Evolutionary conservation across 345 rosid species (phyloP).

Genomic region (Diplotaxis tenuifolia): DNA sequence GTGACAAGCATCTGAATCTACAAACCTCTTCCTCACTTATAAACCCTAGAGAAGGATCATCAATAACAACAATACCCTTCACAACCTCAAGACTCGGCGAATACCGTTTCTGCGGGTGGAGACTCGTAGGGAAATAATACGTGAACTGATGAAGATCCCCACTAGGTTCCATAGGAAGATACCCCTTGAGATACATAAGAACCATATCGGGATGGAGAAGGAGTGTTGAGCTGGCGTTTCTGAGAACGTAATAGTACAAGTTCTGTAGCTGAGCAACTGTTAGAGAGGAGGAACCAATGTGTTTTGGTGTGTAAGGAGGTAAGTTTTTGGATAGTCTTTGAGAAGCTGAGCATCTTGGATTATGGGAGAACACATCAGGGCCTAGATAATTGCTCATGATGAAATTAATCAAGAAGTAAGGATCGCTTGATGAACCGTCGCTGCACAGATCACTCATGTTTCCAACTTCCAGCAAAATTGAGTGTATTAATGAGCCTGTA

Average conservation of each 20-base stretch:
- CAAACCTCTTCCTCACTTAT: conserved; percentile 39
- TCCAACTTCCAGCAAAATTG: not conserved
- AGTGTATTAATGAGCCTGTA: conserved; percentile 14
- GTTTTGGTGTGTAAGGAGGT: conserved; percentile 53
- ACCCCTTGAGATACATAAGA: conserved; percentile 48
- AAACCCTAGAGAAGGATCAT: conserved; percentile 42
- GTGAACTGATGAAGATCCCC: conserved; percentile 42
- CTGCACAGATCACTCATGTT: conserved; percentile 29
- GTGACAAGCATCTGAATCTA: conserved; percentile 48
- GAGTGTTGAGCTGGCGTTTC: conserved; percentile 44
- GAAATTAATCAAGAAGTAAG: conserved; percentile 54
- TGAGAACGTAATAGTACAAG: conserved; percentile 50
- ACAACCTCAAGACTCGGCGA: conserved; percentile 42
- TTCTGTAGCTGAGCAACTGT: conserved; percentile 47
- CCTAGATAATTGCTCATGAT: conserved; percentile 59
- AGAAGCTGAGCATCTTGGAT: conserved; percentile 55
- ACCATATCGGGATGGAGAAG: conserved; percentile 42
- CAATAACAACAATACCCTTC: conserved; percentile 56
- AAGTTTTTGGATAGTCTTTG: conserved; percentile 45
- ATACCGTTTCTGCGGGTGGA: conserved; percentile 53
- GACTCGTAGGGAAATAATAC: conserved; percentile 41
- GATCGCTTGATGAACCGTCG: conserved; percentile 35
- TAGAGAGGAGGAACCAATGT: conserved; percentile 52
- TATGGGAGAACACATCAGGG: conserved; percentile 65
- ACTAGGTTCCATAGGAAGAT: conserved; percentile 32